These are phyloP conservation scores for Antarctomyces pellizariae DNA, from an alignment of 495 filamentous ascomycete species.

Conservation along the genomic window DNA sequence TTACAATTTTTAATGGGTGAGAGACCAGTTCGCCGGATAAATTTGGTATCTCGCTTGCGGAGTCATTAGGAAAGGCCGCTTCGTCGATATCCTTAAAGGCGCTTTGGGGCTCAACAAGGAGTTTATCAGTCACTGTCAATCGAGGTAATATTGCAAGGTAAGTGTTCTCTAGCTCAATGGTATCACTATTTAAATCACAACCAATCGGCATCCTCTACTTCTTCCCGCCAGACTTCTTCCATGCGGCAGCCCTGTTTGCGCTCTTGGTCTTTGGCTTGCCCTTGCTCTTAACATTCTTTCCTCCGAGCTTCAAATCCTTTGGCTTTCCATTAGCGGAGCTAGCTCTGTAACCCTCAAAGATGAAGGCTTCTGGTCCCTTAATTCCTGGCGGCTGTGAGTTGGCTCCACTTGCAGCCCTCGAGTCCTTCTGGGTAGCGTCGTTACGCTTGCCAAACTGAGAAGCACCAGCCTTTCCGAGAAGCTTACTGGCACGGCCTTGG, in stretches of 20 bases:
- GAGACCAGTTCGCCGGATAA: too few species aligned
- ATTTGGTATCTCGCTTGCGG: too few species aligned
- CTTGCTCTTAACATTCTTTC: constrained; percentile 15
- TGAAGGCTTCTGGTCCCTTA: constrained; percentile 38
- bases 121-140: too few species aligned
- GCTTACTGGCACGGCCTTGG: constrained; percentile 54
- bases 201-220: constrained; percentile 11
- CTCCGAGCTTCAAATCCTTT: constrained; percentile 35
- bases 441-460: constrained; percentile 24
- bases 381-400: constrained; percentile 16
- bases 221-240: constrained; percentile 33
- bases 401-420: constrained; percentile 5
- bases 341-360: constrained; percentile 83
- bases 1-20: too few species aligned
- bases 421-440: too few species aligned
- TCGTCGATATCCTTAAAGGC: too few species aligned
- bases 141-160: too few species aligned
- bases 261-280: constrained; percentile 27
- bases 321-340: constrained; percentile 35
- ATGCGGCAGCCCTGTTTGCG: constrained; percentile 37
- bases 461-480: constrained; percentile 63
- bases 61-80: too few species aligned
- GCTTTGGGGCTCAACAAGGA: too few species aligned
- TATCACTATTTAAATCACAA: too few species aligned
- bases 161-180: too few species aligned